These are phyloP conservation scores for Tuber aestivum DNA, from an alignment of 495 filamentous ascomycete genomes.

Conservation along the genomic window DNA sequence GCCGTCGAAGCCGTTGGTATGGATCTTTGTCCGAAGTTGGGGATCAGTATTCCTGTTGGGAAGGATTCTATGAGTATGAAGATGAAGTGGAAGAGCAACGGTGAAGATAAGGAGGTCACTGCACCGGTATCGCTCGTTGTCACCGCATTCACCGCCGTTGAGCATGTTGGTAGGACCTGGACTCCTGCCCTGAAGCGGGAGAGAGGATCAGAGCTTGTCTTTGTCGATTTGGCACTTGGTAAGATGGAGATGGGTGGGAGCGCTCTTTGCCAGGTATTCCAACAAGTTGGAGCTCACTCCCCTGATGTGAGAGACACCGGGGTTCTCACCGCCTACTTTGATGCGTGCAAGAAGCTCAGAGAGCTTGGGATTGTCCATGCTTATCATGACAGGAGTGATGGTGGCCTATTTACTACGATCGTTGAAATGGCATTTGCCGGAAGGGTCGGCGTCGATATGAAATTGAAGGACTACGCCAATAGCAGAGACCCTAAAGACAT, in stretches of 20 bases:
- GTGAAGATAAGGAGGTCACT: constrained; percentile 73
- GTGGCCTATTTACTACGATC: constrained; percentile 84
- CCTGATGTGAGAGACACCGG: constrained; percentile 80
- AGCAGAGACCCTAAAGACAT: constrained; percentile 57
- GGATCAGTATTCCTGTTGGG: constrained; percentile 88
- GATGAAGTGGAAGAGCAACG: constrained; percentile 74
- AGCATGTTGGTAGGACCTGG: constrained; percentile 78
- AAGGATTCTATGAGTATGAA: constrained; percentile 99
- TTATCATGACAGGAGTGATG: constrained; percentile 91
- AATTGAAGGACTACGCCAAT: constrained; percentile 50
- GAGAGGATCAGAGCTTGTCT: constrained; percentile 79
- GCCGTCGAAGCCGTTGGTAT: constrained; percentile 89
- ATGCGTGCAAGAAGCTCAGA: constrained; percentile 80
- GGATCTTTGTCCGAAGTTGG: constrained; percentile 73
- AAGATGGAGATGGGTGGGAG: constrained; percentile 81
- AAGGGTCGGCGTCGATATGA: constrained; percentile 78
- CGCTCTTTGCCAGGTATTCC: constrained; percentile 86
- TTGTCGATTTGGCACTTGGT: constrained; percentile 78
- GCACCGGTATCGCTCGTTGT: constrained; percentile 86
- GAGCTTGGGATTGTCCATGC: constrained; percentile 82
- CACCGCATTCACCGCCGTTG: constrained; percentile 79
- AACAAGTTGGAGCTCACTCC: constrained; percentile 72
- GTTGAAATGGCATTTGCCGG: constrained; percentile 99
- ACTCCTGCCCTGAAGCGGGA: constrained; percentile 83
- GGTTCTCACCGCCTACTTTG: constrained; percentile 82